phyloP scores from a whole-genome alignment of 371 early-diverging fungal species.

The Astathelohania contejeani region DNA sequence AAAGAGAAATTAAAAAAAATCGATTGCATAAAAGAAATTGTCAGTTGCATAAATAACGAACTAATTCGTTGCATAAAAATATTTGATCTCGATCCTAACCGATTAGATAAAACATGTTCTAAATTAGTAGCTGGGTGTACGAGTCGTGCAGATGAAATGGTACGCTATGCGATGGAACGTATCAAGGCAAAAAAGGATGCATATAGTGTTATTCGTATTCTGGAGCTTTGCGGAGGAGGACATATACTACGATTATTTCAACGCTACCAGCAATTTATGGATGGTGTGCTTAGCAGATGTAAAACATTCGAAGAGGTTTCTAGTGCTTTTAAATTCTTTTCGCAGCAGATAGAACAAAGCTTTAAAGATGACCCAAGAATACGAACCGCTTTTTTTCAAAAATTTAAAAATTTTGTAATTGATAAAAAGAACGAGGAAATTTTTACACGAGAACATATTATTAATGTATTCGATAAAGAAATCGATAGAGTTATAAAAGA shows the following conservation, averaged over 20 bases:
- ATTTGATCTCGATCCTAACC: constrained; percentile 15
- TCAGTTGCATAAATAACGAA: constrained; percentile 5
- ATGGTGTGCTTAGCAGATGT: not conserved
- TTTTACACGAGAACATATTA: not conserved
- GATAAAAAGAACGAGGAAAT: not conserved
- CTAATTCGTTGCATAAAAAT: constrained; percentile 9
- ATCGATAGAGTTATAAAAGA: not conserved
- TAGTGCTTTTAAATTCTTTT: not conserved
- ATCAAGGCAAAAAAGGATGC: not conserved
- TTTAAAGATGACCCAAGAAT: not conserved
- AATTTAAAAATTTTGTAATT: not conserved
- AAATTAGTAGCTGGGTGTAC: constrained; percentile 1
- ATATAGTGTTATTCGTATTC: not conserved
- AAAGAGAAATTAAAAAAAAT: constrained; percentile 1
- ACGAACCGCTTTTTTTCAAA: not conserved
- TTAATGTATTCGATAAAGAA: not conserved
- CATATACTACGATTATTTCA: not conserved
- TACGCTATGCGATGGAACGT: not conserved
- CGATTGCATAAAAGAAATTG: constrained; percentile 8
- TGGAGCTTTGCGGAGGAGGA: not conserved
- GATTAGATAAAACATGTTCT: constrained; percentile 3
- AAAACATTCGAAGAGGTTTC: not conserved
- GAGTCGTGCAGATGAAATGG: constrained; percentile 3
- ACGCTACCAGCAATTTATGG: not conserved
- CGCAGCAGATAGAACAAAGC: not conserved